Conservation (phyloP, 2,329 filamentous ascomycete genomes). For the Cercospora zeina region DNA sequence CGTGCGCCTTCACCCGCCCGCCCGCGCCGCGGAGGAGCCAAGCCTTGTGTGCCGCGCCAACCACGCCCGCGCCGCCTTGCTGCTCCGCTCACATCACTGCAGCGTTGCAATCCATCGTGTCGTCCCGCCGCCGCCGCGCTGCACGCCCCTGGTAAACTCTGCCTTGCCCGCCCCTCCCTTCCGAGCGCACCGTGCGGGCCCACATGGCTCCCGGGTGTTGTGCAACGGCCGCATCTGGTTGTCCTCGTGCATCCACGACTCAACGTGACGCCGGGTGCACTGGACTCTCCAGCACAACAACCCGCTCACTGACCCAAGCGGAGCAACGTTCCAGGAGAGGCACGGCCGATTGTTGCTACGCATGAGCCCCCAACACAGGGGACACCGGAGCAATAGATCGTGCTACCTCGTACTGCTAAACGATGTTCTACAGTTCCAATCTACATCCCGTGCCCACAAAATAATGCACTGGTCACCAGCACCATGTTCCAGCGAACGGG, state of each 20-base stretch:
- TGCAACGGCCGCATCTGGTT: conserved; percentile 7
- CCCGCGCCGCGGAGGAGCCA: not conserved
- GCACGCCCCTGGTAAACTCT: not conserved
- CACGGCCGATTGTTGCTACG: not conserved
- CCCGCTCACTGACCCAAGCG: not conserved
- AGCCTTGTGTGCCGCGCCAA: not conserved
- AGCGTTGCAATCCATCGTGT: not conserved
- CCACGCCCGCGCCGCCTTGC: not conserved
- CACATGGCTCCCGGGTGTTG: conserved; percentile 3
- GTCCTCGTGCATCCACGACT: conserved; percentile 8
- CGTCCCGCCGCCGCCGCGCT: not conserved
- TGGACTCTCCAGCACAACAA: not conserved
- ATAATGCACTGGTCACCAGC: not conserved
- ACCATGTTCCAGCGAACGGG: not conserved
- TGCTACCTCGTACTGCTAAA: not conserved
- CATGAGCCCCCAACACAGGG: not conserved
- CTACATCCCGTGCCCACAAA: not conserved
- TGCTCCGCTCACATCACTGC: not conserved
- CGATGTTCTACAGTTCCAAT: not conserved
- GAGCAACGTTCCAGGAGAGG: not conserved
- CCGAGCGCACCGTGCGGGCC: not conserved
- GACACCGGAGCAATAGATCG: not conserved
- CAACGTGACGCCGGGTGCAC: not conserved
- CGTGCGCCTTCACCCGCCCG: too few species aligned
- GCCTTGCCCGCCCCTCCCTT: not conserved